Conservation (phyloP, 768 basidiomycete species). For the Phlebiopsis flavidoalba region DNA sequence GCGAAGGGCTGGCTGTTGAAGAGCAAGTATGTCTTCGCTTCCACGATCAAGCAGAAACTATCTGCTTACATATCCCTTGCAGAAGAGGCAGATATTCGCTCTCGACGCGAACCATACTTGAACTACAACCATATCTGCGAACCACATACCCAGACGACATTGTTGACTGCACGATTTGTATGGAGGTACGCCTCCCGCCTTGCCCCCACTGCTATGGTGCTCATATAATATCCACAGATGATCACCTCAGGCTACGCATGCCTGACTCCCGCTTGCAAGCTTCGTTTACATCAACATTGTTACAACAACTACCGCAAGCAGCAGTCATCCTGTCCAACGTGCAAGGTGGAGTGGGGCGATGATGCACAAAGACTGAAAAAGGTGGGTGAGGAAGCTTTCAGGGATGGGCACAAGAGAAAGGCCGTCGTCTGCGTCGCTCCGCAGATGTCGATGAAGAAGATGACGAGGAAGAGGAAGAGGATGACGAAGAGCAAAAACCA, state of each 20-base stretch:
- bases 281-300: slow-evolving; percentile 61
- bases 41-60: neutral
- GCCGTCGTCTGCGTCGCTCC: slow-evolving; percentile 29
- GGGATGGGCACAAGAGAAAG: slow-evolving; percentile 50
- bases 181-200: slow-evolving; percentile 43
- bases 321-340: slow-evolving; percentile 49
- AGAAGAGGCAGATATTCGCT: slow-evolving; percentile 66
- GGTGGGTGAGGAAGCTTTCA: slow-evolving; percentile 67
- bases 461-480: slow-evolving; percentile 40
- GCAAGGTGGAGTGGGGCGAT: slow-evolving; percentile 54
- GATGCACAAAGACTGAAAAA: slow-evolving; percentile 41
- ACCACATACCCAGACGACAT: slow-evolving; percentile 67
- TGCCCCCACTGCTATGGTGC: neutral
- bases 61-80: neutral
- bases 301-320: slow-evolving; percentile 46
- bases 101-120: slow-evolving; percentile 67
- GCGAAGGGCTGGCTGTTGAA: slow-evolving; percentile 76
- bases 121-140: slow-evolving; percentile 70
- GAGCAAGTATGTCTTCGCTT: slow-evolving; percentile 48
- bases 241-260: slow-evolving; percentile 68
- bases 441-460: slow-evolving; percentile 36
- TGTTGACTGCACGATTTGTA: slow-evolving; percentile 69
- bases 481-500: slow-evolving; percentile 31
- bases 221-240: slow-evolving; percentile 34
- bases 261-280: slow-evolving; percentile 53